Base-by-base conservation (phyloP, 345 rosid genomes). In the Populus euphratica region DNA sequence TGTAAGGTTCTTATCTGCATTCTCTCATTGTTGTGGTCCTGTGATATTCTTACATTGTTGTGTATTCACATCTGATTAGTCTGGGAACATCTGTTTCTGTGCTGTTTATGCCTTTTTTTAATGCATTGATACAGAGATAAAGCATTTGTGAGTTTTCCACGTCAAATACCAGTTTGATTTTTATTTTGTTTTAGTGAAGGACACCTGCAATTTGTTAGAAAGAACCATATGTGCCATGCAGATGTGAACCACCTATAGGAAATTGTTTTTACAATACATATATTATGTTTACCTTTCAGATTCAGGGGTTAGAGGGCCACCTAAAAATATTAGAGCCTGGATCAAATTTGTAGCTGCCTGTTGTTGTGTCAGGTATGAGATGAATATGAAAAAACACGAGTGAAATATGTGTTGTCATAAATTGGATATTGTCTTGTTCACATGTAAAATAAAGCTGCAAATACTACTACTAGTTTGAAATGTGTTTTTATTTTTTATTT, bases 291-390 rank as follows among this genome's bases (percentile, higher is more conserved):
- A 68, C 47, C 73, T 68, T 86, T 69, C 78, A 96, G 99, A 85
- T 87, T 84, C 80, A 21, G 76, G 76, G 74, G 36, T n/a, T 64
- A 78, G 84, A 71, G 93, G 84, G 44, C 93, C 94, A 63, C 94
- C 97, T 62, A 84, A 83, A 82, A 93, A 89, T 83, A 86, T 91
- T 71, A 85, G 86, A 78, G 78, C 84, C 52, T 96, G 97, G 97
- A 81, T 93, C 56, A 91, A 89, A 78, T 80, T 90, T 78, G 76
- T 79, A 4, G 44, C 90, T 67, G 90, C 87, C 49, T 92, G 88
- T 81, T 90, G 87, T 88, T 80, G 59, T 81, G 81, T 68, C 44
- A 93, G 98, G 97, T 91, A 85, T 78, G 91, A 73, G 49, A 47
- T 18, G 47, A 8, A 44, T 77, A 50, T 36, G 35, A 56, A 69